Base-by-base conservation (phyloP, 2,329 filamentous ascomycete genomes). In the Tolypocladium ovalisporum region DNA sequence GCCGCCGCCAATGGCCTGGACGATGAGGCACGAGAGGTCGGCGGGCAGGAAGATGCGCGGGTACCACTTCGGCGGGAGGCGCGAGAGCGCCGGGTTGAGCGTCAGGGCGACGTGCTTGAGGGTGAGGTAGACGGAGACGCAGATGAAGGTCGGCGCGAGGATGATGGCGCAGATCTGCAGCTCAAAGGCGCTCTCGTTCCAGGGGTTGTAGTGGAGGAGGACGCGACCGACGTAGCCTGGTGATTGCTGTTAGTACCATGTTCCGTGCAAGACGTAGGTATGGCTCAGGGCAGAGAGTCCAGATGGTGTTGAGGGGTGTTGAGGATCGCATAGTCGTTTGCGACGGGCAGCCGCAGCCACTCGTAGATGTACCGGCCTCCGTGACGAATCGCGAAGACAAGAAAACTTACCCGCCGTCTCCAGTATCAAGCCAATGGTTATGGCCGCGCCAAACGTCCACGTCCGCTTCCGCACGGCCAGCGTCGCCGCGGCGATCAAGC, bases 91-190 rank as follows among this genome's bases (percentile, higher is more conserved):
- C 10, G 80, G 75, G 68, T 72, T 74, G 60, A 82, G 72, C 52
- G 75, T 69, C 37, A 80, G 70, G 58, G 78, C 75, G 62, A 82
- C 68, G 73, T 85, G 82, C 68, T 84, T 83, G 59, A 86, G 78
- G 4, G 80, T 84, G 32, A 87, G 77, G 72, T 86, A 87, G 68
- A 86, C 79, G 65, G 76, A 78, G 61, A 83, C 81, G 69, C 82
- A 83, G 69, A 85, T 74, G 58, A 86, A 76, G 35, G 83, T 82
- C 3, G 80, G 80, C n/a, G 73, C 79, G 54, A 83, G 75, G 68
- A 83, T 80, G 70, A 84, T 81, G 69, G 76, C 73, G 70, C 76
- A 77, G 67, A 85, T 83, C 60, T 85, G 81, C 52, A 80, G 76
- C 67, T 84, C 70, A 70, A 85, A 85, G 59, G 77, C 76, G 56